Evolutionary conservation across 2,329 filamentous ascomycete genomes (phyloP).

Genomic region (Alternaria alternata): DNA sequence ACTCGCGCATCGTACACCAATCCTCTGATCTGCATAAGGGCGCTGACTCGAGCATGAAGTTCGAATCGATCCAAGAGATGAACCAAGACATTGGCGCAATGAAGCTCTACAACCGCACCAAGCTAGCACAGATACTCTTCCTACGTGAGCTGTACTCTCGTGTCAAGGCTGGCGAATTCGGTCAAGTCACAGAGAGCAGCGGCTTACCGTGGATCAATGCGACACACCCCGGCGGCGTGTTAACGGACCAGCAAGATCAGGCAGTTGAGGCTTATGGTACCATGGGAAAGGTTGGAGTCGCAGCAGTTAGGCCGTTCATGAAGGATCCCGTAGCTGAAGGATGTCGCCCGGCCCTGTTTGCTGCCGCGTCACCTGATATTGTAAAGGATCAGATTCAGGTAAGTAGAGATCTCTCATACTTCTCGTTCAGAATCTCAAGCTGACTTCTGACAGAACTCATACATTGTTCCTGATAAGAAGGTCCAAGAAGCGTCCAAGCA

Average conservation of each 20-base stretch:
- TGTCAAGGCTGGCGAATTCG: constrained; percentile 42
- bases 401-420: background rate
- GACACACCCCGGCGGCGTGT: constrained; percentile 59
- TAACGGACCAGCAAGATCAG: constrained; percentile 59
- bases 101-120: constrained; percentile 60
- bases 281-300: constrained; percentile 57
- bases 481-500: constrained; percentile 54
- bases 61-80: constrained; percentile 57
- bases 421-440: background rate
- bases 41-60: constrained; percentile 50
- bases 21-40: constrained; percentile 60
- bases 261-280: constrained; percentile 60
- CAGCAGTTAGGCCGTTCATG: constrained; percentile 57
- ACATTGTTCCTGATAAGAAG: constrained; percentile 61
- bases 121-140: constrained; percentile 60
- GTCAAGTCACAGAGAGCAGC: constrained; percentile 40
- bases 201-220: constrained; percentile 59
- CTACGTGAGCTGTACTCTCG: constrained; percentile 54
- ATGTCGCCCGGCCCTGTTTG: constrained; percentile 59
- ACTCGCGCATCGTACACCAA: constrained; percentile 59
- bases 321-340: constrained; percentile 59
- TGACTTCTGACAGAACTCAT: constrained; percentile 48
- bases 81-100: constrained; percentile 60
- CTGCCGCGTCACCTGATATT: constrained; percentile 56
- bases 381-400: constrained; percentile 52